These are phyloP conservation scores for Physcia stellaris DNA, from an alignment of 495 filamentous ascomycete species.

Conservation along the genomic window DNA sequence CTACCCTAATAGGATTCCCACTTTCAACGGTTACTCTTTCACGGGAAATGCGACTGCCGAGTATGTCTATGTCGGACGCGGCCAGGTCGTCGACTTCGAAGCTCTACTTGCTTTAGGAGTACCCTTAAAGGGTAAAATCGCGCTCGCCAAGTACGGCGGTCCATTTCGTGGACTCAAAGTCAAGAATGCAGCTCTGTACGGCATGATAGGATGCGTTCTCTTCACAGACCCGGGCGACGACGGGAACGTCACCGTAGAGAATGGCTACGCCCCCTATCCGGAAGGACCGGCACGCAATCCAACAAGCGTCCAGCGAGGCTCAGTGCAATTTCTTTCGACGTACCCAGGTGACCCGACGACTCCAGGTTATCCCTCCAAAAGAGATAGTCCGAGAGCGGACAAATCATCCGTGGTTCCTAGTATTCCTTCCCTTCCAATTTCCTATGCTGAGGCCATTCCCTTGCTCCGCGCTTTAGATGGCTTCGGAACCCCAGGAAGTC, in stretches of 20 bases:
- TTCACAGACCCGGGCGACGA: slow-evolving; percentile 89
- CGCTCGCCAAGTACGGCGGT: slow-evolving; percentile 70
- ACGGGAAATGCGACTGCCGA: slow-evolving; percentile 77
- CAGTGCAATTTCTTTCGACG: slow-evolving; percentile 65
- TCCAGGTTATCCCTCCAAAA: slow-evolving; percentile 86
- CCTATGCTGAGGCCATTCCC: slow-evolving; percentile 73
- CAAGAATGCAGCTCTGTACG: slow-evolving; percentile 82
- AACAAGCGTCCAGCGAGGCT: slow-evolving; percentile 86
- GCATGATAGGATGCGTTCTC: slow-evolving; percentile 75
- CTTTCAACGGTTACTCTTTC: slow-evolving; percentile 91
- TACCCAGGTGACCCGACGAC: slow-evolving; percentile 66
- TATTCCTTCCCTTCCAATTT: slow-evolving; percentile 88
- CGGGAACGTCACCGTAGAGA: slow-evolving; percentile 62
- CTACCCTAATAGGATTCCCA: slow-evolving; percentile 63
- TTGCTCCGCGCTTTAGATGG: slow-evolving; percentile 82
- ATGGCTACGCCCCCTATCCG: slow-evolving; percentile 72
- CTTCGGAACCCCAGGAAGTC: slow-evolving; percentile 61
- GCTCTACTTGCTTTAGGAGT: slow-evolving; percentile 67
- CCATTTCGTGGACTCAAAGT: slow-evolving; percentile 88
- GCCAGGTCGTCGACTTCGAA: slow-evolving; percentile 71
- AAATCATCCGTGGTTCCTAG: slow-evolving; percentile 55
- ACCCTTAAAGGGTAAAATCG: slow-evolving; percentile 70
- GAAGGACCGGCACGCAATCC: slow-evolving; percentile 78
- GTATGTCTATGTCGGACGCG: slow-evolving; percentile 82
- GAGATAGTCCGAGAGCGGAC: slow-evolving; percentile 66